Percentiles rank a stretch among this genome's conserved stretches.
Conservation (phyloP, 2,329 filamentous ascomycete species). For the Byssoonygena ceratinophila region DNA sequence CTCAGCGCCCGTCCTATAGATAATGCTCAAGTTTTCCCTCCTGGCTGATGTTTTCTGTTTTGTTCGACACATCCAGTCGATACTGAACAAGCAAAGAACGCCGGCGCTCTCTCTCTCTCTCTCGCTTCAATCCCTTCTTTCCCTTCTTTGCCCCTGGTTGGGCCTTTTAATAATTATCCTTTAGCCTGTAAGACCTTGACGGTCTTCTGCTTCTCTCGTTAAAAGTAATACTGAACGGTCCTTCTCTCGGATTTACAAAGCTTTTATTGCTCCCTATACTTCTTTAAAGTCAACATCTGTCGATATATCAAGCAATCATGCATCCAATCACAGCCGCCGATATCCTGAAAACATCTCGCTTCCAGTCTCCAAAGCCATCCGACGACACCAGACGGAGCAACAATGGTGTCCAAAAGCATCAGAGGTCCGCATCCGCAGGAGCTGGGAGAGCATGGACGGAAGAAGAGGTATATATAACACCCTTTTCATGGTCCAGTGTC, state of each 20-base stretch:
- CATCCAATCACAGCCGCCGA: constrained; percentile 10
- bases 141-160: constrained; percentile 46
- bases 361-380: constrained; percentile 5
- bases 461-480: constrained; percentile 71
- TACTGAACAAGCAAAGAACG: not conserved
- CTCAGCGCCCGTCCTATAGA: constrained; percentile 1
- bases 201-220: constrained; percentile 12
- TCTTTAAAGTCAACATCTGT: not conserved
- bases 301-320: constrained; percentile 3
- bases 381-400: not conserved
- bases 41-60: constrained; percentile 11
- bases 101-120: not conserved
- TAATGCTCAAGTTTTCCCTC: constrained; percentile 10
- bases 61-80: constrained; percentile 8
- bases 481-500: not conserved
- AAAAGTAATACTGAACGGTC: constrained; percentile 2
- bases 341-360: constrained; percentile 9
- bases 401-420: constrained; percentile 50
- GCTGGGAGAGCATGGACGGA: constrained; percentile 76
- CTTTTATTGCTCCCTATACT: not conserved
- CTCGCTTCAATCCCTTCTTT: constrained; percentile 25
- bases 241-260: not conserved
- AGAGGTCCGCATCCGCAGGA: constrained; percentile 59
- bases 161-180: constrained; percentile 29
- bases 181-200: constrained; percentile 19